Percentiles rank a stretch among this genome's conserved stretches.
Evolutionary conservation across 2,329 filamentous ascomycete species (phyloP).

Genomic region (Emmonsiellopsis sp.): DNA sequence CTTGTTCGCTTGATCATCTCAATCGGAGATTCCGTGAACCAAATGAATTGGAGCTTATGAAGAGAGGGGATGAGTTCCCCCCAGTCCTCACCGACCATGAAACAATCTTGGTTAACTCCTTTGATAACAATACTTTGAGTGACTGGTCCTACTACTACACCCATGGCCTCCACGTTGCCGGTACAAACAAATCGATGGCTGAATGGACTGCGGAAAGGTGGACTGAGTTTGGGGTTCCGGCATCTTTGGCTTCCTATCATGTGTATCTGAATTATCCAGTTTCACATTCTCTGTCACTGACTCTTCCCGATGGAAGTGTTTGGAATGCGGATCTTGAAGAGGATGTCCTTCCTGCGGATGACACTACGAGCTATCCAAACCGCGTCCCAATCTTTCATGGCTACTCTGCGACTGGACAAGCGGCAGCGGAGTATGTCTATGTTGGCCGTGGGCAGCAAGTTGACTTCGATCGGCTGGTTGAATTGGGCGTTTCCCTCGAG

Average conservation of each 20-base stretch:
- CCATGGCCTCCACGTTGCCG: constrained; percentile 23
- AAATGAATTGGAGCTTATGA: constrained; percentile 10
- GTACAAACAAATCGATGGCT: constrained; percentile 21
- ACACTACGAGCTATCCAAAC: constrained; percentile 20
- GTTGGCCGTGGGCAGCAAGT: constrained; percentile 34
- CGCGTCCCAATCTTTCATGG: constrained; percentile 40
- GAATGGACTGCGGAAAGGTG: constrained; percentile 25
- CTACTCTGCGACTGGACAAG: constrained; percentile 39
- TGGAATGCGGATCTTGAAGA: constrained; percentile 15
- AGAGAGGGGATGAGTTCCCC: constrained; percentile 16
- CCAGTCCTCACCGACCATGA: constrained; percentile 20
- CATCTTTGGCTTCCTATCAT: constrained; percentile 18
- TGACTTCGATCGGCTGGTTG: constrained; percentile 37
- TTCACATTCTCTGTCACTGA: constrained; percentile 17
- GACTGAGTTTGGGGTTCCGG: constrained; percentile 18
- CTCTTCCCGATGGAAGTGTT: constrained; percentile 14
- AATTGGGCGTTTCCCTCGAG: constrained; percentile 35
- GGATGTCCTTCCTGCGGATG: constrained; percentile 16
- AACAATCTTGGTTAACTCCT: constrained; percentile 18
- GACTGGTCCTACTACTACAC: constrained; percentile 24
- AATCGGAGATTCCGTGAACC: constrained; percentile 5
- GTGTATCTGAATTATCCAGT: constrained; percentile 22
- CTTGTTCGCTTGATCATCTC: constrained; percentile 8
- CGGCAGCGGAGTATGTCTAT: constrained; percentile 40
- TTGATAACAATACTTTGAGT: constrained; percentile 19